These are phyloP conservation scores for Cantharellus anzutake DNA, from an alignment of 768 basidiomycete genomes.

Conservation along the genomic window DNA sequence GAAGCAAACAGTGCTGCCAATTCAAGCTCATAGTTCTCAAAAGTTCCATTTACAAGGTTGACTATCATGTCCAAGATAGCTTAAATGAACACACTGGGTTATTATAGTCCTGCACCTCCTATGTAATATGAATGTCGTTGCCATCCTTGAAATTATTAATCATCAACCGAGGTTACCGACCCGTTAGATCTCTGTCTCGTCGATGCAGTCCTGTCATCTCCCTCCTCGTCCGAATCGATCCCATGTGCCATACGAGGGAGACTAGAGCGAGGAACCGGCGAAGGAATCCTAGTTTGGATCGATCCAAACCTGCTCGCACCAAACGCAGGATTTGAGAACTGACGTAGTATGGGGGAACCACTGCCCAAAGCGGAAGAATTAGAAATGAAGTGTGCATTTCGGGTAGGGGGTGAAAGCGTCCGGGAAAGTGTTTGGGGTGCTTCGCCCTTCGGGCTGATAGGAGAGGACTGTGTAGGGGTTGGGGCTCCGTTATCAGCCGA, in stretches of 20 bases:
- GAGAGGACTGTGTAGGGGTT: too few species aligned
- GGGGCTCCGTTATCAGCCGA: too few species aligned
- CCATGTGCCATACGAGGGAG: not conserved
- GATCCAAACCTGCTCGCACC: not conserved
- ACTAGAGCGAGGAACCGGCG: too few species aligned
- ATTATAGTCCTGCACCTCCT: too few species aligned
- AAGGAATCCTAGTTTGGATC: too few species aligned
- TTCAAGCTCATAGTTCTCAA: not conserved
- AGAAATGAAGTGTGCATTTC: not conserved
- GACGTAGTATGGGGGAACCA: not conserved
- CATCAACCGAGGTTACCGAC: constrained; percentile 1
- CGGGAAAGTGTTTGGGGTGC: too few species aligned
- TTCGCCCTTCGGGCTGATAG: too few species aligned
- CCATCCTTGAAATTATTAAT: not conserved
- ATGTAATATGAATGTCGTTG: not conserved
- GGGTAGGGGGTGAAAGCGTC: not conserved
- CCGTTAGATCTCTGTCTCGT: not conserved
- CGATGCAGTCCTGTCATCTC: not conserved
- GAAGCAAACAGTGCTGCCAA: not conserved
- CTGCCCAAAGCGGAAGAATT: not conserved
- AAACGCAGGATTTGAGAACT: not conserved
- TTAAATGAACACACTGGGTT: too few species aligned
- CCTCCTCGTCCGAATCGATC: not conserved
- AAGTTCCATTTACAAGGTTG: not conserved
- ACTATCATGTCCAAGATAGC: too few species aligned